A percentile compares a stretch with the other conserved stretches of the same genome.
These are phyloP conservation scores for Geoglossum glabrum DNA, from an alignment of 495 filamentous ascomycete genomes.

Conservation along the genomic window DNA sequence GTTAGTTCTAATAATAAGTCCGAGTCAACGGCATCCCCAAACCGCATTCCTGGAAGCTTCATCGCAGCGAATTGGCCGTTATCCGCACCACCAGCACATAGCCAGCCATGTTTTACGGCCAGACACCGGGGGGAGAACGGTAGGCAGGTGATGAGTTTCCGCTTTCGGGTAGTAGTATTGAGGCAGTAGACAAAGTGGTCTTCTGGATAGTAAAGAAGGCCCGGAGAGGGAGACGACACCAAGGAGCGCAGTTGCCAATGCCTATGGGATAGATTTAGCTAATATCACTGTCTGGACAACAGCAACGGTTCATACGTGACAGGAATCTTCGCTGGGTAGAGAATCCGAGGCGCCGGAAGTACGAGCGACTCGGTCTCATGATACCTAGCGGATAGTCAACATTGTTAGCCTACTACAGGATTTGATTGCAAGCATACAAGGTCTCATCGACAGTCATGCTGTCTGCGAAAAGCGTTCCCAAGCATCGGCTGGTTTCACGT, in stretches of 20 bases:
- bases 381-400: conserved; percentile 21
- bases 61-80: conserved; percentile 72
- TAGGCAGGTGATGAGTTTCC: conserved; percentile 55
- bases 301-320: conserved; percentile 14
- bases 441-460: conserved; percentile 5
- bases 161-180: conserved; percentile 47
- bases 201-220: conserved; percentile 66
- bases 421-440: background rate
- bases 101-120: conserved; percentile 64
- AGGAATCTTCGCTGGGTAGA: conserved; percentile 56
- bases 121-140: conserved; percentile 73
- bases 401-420: background rate
- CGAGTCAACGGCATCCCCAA: conserved; percentile 28
- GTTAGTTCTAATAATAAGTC: conserved; percentile 38
- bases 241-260: conserved; percentile 87
- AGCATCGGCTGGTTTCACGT: background rate
- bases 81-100: conserved; percentile 68
- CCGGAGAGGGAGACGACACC: conserved; percentile 56
- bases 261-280: conserved; percentile 21
- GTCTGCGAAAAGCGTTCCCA: background rate
- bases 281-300: background rate
- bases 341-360: conserved; percentile 43
- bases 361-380: conserved; percentile 38
- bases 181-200: conserved; percentile 53
- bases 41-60: conserved; percentile 22